phyloP scores from a whole-genome alignment of 2,329 filamentous ascomycete genomes.

The Pseudonectria foliicola region DNA sequence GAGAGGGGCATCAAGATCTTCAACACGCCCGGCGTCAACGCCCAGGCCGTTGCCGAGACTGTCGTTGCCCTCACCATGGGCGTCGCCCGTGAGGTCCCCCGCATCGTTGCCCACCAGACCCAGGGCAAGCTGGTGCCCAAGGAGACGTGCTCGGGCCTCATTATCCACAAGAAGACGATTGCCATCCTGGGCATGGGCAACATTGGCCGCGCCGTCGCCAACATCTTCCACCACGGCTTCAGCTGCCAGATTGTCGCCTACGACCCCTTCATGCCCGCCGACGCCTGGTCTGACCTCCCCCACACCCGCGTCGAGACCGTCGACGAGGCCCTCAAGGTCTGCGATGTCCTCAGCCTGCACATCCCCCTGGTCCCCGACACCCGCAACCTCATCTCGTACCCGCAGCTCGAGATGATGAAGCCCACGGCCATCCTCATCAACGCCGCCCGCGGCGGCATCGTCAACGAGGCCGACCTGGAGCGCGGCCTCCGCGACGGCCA shows the following conservation, averaged over 20 bases:
- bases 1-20: slow-evolving; percentile 13
- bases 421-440: slow-evolving; percentile 29
- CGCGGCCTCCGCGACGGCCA: slow-evolving; percentile 22
- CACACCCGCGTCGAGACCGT: slow-evolving; percentile 20
- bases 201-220: slow-evolving; percentile 27
- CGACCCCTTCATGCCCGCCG: slow-evolving; percentile 23
- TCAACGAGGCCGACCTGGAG: slow-evolving; percentile 27
- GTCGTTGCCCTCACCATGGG: slow-evolving; percentile 24
- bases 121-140: slow-evolving; percentile 18
- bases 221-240: slow-evolving; percentile 27
- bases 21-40: slow-evolving; percentile 18
- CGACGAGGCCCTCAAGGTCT: slow-evolving; percentile 22
- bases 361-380: slow-evolving; percentile 25
- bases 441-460: slow-evolving; percentile 29
- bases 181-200: slow-evolving; percentile 33
- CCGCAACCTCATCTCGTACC: slow-evolving; percentile 21
- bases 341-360: slow-evolving; percentile 29
- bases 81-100: slow-evolving; percentile 22
- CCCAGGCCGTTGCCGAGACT: slow-evolving; percentile 26
- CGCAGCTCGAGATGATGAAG: slow-evolving; percentile 27
- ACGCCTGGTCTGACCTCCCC: slow-evolving; percentile 18
- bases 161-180: slow-evolving; percentile 25
- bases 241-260: slow-evolving; percentile 25
- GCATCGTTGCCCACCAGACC: slow-evolving; percentile 21
- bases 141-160: slow-evolving; percentile 18